A percentile compares a stretch with the other conserved stretches of the same genome.
Evolutionary conservation across 1,139 yeast genomes (phyloP).

Genomic region (Pichia sp.): DNA sequence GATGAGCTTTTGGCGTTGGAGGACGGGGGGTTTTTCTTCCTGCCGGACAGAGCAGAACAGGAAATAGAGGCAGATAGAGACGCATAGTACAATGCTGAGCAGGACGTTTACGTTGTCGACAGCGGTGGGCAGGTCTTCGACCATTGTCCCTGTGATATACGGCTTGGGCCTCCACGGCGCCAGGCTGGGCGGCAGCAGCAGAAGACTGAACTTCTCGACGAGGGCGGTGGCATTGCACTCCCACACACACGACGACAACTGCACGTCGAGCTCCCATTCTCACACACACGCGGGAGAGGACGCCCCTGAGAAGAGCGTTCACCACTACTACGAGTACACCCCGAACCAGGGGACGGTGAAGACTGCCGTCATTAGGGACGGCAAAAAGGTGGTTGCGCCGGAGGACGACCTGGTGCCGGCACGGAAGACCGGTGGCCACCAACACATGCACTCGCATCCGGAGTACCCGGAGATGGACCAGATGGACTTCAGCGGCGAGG

Average conservation of each 20-base stretch:
- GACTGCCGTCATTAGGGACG: slow-evolving; percentile 12
- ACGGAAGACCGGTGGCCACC: slow-evolving; percentile 9
- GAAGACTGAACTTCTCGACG: background rate
- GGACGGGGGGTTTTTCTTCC: no score
- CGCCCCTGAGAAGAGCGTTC: slow-evolving; percentile 9
- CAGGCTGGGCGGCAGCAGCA: background rate
- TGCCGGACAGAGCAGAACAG: no score
- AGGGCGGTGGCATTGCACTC: slow-evolving; percentile 11
- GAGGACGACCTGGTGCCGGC: slow-evolving; percentile 11
- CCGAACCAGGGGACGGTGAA: slow-evolving; percentile 12
- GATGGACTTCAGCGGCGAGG: slow-evolving; percentile 28
- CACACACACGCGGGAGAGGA: slow-evolving; percentile 5
- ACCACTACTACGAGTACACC: slow-evolving; percentile 17
- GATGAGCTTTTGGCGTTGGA: background rate
- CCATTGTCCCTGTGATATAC: background rate
- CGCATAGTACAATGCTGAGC: background rate
- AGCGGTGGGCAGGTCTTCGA: background rate
- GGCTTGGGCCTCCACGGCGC: background rate
- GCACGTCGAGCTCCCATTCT: slow-evolving; percentile 2
- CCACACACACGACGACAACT: slow-evolving; percentile 7
- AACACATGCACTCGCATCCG: slow-evolving; percentile 23
- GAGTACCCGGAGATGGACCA: slow-evolving; percentile 27
- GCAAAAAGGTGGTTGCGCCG: slow-evolving; percentile 10
- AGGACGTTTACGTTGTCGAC: background rate
- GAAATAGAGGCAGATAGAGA: background rate